phyloP scores from a whole-genome alignment of 2,329 filamentous ascomycete species.

The Alternaria infectoria region DNA sequence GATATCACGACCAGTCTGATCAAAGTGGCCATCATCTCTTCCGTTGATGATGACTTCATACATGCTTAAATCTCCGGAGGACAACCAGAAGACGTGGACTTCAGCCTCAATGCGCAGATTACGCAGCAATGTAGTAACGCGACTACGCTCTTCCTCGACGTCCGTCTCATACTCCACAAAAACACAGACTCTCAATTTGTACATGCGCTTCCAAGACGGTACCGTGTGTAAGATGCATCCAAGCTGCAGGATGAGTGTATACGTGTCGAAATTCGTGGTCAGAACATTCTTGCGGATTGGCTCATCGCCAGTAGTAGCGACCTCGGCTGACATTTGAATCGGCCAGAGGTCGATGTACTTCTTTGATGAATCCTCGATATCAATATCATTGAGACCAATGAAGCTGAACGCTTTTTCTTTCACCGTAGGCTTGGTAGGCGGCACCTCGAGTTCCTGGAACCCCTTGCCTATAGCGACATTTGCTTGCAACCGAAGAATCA shows the following conservation, averaged over 20 bases:
- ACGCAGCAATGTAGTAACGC: constrained; percentile 75
- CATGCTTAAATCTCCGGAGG: constrained; percentile 71
- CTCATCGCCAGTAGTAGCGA: constrained; percentile 62
- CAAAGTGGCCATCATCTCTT: constrained; percentile 55
- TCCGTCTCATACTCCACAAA: constrained; percentile 91
- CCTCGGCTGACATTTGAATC: constrained; percentile 89
- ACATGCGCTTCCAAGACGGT: constrained; percentile 77
- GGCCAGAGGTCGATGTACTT: constrained; percentile 89
- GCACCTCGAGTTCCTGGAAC: constrained; percentile 77
- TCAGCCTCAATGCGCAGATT: constrained; percentile 83
- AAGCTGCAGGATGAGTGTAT: constrained; percentile 83
- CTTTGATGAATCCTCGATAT: constrained; percentile 67
- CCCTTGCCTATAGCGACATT: constrained; percentile 87
- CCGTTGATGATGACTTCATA: constrained; percentile 82
- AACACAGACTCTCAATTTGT: constrained; percentile 76
- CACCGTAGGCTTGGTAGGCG: constrained; percentile 49
- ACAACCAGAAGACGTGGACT: constrained; percentile 80
- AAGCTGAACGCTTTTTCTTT: constrained; percentile 33
- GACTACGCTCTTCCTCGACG: constrained; percentile 75
- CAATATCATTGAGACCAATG: constrained; percentile 36
- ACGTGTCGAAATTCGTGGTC: constrained; percentile 91
- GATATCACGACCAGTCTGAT: constrained; percentile 66
- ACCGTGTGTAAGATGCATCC: constrained; percentile 86
- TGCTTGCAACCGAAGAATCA: constrained; percentile 76
- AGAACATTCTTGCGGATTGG: constrained; percentile 64